phyloP scores from a whole-genome alignment of 169 alveolate genomes.

The Theileria sp. region DNA sequence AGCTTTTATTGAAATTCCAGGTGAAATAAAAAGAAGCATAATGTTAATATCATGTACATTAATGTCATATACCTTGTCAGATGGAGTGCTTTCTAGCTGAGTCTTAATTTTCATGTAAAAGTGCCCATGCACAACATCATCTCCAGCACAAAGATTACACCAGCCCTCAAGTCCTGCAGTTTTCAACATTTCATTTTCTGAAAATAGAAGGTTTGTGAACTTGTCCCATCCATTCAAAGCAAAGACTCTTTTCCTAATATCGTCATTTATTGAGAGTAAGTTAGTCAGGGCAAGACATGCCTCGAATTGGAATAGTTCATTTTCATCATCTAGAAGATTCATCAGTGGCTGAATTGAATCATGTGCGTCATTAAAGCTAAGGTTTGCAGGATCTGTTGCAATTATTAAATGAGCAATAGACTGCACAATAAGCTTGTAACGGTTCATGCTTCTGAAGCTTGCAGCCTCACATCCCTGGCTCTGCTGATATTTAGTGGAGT shows the following conservation, averaged over 20 bases:
- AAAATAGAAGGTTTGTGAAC: slow-evolving; percentile 39
- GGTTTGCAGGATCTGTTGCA: slow-evolving; percentile 36
- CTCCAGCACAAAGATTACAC: slow-evolving; percentile 63
- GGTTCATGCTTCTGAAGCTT: not conserved
- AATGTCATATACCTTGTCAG: slow-evolving; percentile 1
- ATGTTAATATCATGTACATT: slow-evolving; percentile 52
- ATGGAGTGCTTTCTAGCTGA: not conserved
- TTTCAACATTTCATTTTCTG: slow-evolving; percentile 55
- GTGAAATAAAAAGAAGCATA: slow-evolving; percentile 39
- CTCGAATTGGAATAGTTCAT: slow-evolving; percentile 61
- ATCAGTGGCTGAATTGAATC: slow-evolving; percentile 54
- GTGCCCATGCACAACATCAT: slow-evolving; percentile 32
- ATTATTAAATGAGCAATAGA: slow-evolving; percentile 49
- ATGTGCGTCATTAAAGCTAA: slow-evolving; percentile 46
- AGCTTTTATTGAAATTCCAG: not conserved
- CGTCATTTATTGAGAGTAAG: slow-evolving; percentile 43
- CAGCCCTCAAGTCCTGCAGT: slow-evolving; percentile 69
- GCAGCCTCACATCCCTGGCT: slow-evolving; percentile 6
- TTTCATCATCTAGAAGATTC: slow-evolving; percentile 40
- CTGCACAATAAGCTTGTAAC: slow-evolving; percentile 21
- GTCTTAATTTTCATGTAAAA: slow-evolving; percentile 22
- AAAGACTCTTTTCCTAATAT: slow-evolving; percentile 38
- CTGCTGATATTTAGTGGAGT: not conserved
- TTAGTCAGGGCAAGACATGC: slow-evolving; percentile 61
- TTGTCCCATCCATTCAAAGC: slow-evolving; percentile 50